Evolutionary conservation across 345 rosid species (phyloP).

Genomic region (Sapria himalayana): DNA sequence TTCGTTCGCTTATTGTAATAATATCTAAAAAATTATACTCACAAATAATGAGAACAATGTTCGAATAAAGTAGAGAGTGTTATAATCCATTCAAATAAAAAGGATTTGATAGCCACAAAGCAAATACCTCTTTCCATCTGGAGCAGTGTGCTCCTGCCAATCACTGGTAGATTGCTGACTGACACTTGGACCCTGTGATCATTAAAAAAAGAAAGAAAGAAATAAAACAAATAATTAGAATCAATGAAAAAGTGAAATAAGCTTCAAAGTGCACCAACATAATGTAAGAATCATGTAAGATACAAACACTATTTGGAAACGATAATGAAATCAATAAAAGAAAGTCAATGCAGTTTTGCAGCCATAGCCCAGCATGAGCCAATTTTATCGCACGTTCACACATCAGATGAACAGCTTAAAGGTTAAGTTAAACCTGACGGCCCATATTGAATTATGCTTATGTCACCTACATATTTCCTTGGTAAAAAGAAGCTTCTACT

Average conservation of each 20-base stretch:
- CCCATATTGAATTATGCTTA: too few relatives aligned
- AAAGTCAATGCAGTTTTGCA: too few relatives aligned
- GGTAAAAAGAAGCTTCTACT: too few relatives aligned
- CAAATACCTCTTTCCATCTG: constrained; percentile 76
- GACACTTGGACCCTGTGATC: constrained; percentile 13
- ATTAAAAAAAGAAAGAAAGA: constrained; percentile 2
- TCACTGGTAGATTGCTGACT: constrained; percentile 47
- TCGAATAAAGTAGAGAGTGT: neutral
- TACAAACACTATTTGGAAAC: too few relatives aligned
- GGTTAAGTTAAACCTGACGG: too few relatives aligned
- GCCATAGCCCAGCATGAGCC: too few relatives aligned
- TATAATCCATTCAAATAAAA: neutral
- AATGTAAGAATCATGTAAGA: too few relatives aligned
- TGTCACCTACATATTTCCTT: too few relatives aligned
- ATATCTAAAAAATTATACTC: constrained; percentile 29
- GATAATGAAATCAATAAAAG: too few relatives aligned
- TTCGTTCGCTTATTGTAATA: constrained; percentile 84
- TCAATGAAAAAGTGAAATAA: neutral
- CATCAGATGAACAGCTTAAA: too few relatives aligned
- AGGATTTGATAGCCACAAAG: constrained; percentile 1
- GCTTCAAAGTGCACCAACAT: too few relatives aligned
- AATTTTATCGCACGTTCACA: too few relatives aligned
- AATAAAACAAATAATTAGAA: neutral
- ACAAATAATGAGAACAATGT: neutral
- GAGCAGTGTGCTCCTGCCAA: constrained; percentile 87